A percentile compares a stretch with the other conserved stretches of the same genome.
Evolutionary conservation across 805 yeast genomes (phyloP).

Genomic region (Brettanomyces custersianus): DNA sequence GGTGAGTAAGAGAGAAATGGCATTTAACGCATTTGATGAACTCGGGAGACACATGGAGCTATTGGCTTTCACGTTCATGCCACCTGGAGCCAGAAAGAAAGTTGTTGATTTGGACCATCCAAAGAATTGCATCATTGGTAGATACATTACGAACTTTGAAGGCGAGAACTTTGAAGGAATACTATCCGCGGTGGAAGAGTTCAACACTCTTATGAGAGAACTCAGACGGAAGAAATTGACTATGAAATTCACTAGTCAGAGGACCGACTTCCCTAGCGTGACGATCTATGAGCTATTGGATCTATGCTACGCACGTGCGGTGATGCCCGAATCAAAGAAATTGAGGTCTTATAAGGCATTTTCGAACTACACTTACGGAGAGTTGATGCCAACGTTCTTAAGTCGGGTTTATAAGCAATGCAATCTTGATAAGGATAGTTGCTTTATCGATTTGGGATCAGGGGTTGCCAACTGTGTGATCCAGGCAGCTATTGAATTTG

Average conservation of each 20-base stretch:
- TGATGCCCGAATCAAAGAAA: conserved; percentile 61
- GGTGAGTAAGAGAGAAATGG: conserved; percentile 42
- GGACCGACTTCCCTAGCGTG: conserved; percentile 26
- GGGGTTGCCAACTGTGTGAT: conserved; percentile 91
- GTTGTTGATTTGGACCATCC: conserved; percentile 29
- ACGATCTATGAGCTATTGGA: conserved; percentile 61
- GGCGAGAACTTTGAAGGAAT: conserved; percentile 8
- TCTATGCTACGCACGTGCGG: conserved; percentile 67
- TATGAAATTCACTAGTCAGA: conserved; percentile 10
- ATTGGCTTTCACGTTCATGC: conserved; percentile 31
- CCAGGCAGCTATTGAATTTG: conserved; percentile 82
- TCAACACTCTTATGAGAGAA: conserved; percentile 30
- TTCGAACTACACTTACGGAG: conserved; percentile 88
- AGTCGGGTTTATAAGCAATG: conserved; percentile 58
- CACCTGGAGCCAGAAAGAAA: conserved; percentile 24
- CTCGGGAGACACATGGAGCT: conserved; percentile 43
- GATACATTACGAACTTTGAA: conserved; percentile 26
- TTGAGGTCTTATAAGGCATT: conserved; percentile 73
- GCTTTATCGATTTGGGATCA: conserved; percentile 84
- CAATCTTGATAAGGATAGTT: conserved; percentile 39
- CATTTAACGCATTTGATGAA: conserved; percentile 56
- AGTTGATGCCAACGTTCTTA: conserved; percentile 69
- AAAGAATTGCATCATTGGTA: conserved; percentile 29
- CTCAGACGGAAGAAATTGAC: conserved; percentile 26
- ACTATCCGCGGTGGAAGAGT: conserved; percentile 28